Percentiles rank a stretch among this genome's conserved stretches.
phyloP scores from a whole-genome alignment of 2,329 filamentous ascomycete genomes.

The Nannizziopsis barbatae region DNA sequence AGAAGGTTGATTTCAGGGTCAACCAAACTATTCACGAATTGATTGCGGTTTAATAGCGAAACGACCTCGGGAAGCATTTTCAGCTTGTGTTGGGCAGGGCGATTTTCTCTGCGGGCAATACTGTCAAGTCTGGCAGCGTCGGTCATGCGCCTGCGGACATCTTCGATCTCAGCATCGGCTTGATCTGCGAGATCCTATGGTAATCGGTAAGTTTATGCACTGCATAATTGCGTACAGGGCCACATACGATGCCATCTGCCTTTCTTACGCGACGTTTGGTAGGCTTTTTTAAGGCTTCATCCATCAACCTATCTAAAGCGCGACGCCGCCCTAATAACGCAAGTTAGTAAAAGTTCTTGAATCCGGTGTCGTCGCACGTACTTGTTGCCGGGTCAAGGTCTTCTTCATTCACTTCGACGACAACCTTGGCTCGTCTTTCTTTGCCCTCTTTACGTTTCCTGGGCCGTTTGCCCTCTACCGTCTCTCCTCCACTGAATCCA shows the following conservation, averaged over 20 bases:
- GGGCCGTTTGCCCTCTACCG: constrained; percentile 44
- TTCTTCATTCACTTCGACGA: constrained; percentile 61
- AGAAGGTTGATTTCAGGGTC: constrained; percentile 93
- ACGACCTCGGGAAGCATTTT: constrained; percentile 87
- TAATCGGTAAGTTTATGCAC: not conserved
- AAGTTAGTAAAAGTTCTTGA: not conserved
- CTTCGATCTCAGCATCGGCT: constrained; percentile 79
- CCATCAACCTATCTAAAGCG: constrained; percentile 76
- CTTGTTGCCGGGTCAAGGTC: constrained; percentile 73
- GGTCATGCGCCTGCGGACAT: constrained; percentile 83
- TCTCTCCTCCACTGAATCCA: constrained; percentile 42
- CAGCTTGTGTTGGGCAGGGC: constrained; percentile 83
- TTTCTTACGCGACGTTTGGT: constrained; percentile 59
- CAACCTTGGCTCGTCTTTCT: constrained; percentile 42
- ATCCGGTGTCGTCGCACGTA: constrained; percentile 30
- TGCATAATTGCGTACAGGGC: not conserved
- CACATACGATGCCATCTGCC: constrained; percentile 73
- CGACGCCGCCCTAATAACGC: constrained; percentile 50
- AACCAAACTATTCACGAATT: constrained; percentile 66
- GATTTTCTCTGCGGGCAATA: constrained; percentile 61
- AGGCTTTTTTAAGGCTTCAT: constrained; percentile 75
- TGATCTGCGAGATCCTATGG: constrained; percentile 73
- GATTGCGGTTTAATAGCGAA: constrained; percentile 77
- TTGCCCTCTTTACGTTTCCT: constrained; percentile 40
- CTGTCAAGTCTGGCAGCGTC: constrained; percentile 80